phyloP scores from a whole-genome alignment of 225 moss, liverwort and hornwort species.

The Climacium dendroides region DNA sequence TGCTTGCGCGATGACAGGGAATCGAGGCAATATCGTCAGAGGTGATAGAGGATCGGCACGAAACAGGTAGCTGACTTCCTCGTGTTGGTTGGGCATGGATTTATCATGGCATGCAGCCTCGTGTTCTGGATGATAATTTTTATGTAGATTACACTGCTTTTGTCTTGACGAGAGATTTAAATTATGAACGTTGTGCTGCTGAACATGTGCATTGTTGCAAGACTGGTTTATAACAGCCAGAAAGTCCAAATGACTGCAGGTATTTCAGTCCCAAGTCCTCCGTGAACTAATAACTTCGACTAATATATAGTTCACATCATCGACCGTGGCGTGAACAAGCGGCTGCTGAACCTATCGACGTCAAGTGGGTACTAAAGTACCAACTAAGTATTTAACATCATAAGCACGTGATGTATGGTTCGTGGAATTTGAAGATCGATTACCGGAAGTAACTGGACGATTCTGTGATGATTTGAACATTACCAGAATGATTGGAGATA shows the following conservation, averaged over 20 bases:
- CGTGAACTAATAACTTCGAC: neutral
- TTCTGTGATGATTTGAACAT: neutral
- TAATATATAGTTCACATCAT: neutral
- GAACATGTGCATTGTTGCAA: neutral
- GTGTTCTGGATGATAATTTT: neutral
- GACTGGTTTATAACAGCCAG: neutral
- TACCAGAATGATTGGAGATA: neutral
- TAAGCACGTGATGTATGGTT: slow-evolving; percentile 11
- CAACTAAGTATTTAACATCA: neutral
- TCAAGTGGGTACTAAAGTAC: neutral
- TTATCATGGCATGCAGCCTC: neutral
- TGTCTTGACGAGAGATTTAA: neutral
- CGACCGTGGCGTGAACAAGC: neutral
- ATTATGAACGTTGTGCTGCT: neutral
- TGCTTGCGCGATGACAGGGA: neutral
- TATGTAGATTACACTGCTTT: neutral
- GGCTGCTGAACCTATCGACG: neutral
- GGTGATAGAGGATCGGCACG: neutral
- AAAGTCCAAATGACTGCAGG: neutral
- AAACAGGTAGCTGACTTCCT: neutral
- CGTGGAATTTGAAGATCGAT: neutral
- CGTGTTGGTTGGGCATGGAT: neutral
- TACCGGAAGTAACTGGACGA: neutral
- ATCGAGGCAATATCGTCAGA: neutral
- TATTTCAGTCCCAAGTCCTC: neutral